phyloP scores from a whole-genome alignment of 129 eudicot genomes.

The Lactuca saligna region DNA sequence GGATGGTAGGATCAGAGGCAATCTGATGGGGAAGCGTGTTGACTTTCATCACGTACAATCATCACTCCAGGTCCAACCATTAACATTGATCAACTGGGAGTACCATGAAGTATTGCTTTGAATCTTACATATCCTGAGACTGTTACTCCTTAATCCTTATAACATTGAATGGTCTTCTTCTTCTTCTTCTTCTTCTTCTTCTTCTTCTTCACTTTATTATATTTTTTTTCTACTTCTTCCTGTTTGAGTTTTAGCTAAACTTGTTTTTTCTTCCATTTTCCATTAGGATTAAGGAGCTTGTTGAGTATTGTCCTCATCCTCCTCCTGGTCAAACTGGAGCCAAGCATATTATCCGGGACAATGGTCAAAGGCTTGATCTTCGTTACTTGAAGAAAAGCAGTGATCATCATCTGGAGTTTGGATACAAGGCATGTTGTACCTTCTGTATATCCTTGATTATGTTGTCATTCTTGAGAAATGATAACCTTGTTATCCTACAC shows the following conservation, averaged over 20 bases:
- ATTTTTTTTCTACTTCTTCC: background rate
- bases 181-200: constrained; percentile 70
- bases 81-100: too few relatives aligned
- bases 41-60: too few relatives aligned
- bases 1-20: constrained; percentile 92
- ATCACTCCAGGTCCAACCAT: too few relatives aligned
- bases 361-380: constrained; percentile 98
- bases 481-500: constrained; percentile 22
- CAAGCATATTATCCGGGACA: constrained; percentile 90
- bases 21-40: constrained; percentile 1
- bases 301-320: constrained; percentile 95
- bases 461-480: background rate
- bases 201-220: background rate
- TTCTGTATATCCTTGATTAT: too few relatives aligned
- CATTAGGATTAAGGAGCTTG: constrained; percentile 87
- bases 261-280: background rate
- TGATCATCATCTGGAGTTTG: constrained; percentile 92
- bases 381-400: constrained; percentile 95
- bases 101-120: too few relatives aligned
- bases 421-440: constrained; percentile 62
- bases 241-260: constrained; percentile 1
- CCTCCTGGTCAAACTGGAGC: constrained; percentile 99
- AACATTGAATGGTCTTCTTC: too few relatives aligned
- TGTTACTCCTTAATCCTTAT: too few relatives aligned
- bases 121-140: too few relatives aligned